Percentiles rank a stretch among this genome's conserved stretches.
These are phyloP conservation scores for Oryza nivara DNA, from an alignment of 176 grass and related monocot species.

Conservation along the genomic window DNA sequence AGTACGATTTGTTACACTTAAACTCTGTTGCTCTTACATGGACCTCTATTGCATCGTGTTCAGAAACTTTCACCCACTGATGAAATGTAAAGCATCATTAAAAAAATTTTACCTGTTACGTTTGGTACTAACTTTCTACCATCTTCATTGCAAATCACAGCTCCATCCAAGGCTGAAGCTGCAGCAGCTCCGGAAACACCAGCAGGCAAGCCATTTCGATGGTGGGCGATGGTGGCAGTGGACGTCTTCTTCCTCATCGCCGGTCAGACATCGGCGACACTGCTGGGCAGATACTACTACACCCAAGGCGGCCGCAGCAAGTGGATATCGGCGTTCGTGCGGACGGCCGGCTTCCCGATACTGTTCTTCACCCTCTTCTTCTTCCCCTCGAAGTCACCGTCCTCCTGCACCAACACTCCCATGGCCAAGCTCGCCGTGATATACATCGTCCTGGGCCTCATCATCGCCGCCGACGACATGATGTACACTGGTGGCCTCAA, in stretches of 20 bases:
- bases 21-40: not conserved
- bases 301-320: slow-evolving; percentile 74
- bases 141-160: slow-evolving; percentile 22
- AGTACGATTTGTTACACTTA: not conserved
- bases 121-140: not conserved
- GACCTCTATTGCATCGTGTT: not conserved
- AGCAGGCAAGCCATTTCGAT: slow-evolving; percentile 31
- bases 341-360: slow-evolving; percentile 65
- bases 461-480: slow-evolving; percentile 67
- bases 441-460: slow-evolving; percentile 69
- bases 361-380: slow-evolving; percentile 61
- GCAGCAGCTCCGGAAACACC: slow-evolving; percentile 36
- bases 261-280: slow-evolving; percentile 62
- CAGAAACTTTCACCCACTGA: too few relatives aligned
- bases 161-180: slow-evolving; percentile 39
- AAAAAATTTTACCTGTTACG: not conserved
- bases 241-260: slow-evolving; percentile 63
- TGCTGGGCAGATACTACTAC: slow-evolving; percentile 87
- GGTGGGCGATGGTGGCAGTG: slow-evolving; percentile 54
- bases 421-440: slow-evolving; percentile 41
- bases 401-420: not conserved
- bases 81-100: not conserved
- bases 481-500: slow-evolving; percentile 74
- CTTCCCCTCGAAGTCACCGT: slow-evolving; percentile 30
- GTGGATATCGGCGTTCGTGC: slow-evolving; percentile 72